Evolutionary conservation across 371 early-diverging fungal genomes (phyloP), one percentile per base, ranked within the genome.

Genomic region (Apophysomyces variabilis): DNA sequence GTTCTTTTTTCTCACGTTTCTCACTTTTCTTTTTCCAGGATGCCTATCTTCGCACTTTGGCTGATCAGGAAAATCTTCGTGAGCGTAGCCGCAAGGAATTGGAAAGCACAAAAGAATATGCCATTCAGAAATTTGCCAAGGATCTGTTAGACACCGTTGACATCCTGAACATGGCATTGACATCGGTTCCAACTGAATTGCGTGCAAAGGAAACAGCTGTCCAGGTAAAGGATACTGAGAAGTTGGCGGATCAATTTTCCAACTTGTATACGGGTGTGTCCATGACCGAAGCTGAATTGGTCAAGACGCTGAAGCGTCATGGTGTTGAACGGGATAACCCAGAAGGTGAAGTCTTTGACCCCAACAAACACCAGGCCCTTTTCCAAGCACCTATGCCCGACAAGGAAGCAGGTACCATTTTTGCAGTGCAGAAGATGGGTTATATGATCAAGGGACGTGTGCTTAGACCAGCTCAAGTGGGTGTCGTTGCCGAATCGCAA

Each of bases 61-160:
- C 99, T 38, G 99, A 99, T 60, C 87, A 89, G 77, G 95, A 99
- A 79, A 99, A 99, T 84, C 74, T 97, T 36, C 93, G 98, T 45
- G 88, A 87, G 58, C 93, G 98, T 56, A 91, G 93, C 44, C 89
- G 91, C 71, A 90, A 87, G 70, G 99, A 99, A 77, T 84, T 95
- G 11, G 90, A 91, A 45, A 83, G 87, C 39, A 86, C 94, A 45
- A 87, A 90, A 59, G 85, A 89, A 32, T 97, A 87, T 76, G 95
- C 98, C 1, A 95, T 97, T 70, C 93, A 94, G 76, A 94, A 93
- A 84, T 99, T 99, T 75, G 97, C 96, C 73, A 97, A 95, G 79
- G 98, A 99, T 70, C 78, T 99, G 41, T 81, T 99, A n/a, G 90
- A 91, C 38, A 93, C 95, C 0, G 95, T 93, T 13, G 99, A 99